Conservation (phyloP, 129 eudicot genomes). For the Silybum marianum region DNA sequence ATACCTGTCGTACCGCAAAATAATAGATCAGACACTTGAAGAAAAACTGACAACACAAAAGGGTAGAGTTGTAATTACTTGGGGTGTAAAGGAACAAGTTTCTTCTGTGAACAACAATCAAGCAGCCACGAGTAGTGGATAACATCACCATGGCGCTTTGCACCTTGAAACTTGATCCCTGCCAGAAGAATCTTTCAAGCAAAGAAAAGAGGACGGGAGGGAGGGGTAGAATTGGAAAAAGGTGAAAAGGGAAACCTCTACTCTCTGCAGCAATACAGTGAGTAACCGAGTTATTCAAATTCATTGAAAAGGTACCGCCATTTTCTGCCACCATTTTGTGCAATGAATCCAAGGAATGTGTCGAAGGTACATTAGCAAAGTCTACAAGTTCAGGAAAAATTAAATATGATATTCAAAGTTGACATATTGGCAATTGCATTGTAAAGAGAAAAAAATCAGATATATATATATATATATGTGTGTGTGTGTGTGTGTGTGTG, state of each 20-base stretch:
- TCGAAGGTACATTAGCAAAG: conserved; percentile 78
- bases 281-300: conserved; percentile 83
- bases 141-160: conserved; percentile 85
- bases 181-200: conserved; percentile 17
- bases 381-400: conserved; percentile 64
- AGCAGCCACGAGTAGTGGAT: conserved; percentile 89
- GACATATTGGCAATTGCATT: neutral
- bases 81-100: conserved; percentile 79
- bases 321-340: conserved; percentile 89
- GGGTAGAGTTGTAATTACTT: conserved; percentile 47
- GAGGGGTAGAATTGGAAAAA: conserved; percentile 1
- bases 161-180: conserved; percentile 97
- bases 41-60: neutral
- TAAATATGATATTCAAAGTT: neutral
- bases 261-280: conserved; percentile 92
- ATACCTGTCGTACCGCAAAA: conserved; percentile 45
- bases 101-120: conserved; percentile 76
- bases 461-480: neutral
- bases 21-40: conserved; percentile 7
- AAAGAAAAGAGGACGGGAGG: neutral
- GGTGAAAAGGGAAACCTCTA: conserved; percentile 50
- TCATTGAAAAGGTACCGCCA: conserved; percentile 96
- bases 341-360: conserved; percentile 62
- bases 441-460: neutral
- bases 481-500: too few species aligned